Base-by-base conservation (phyloP, 345 rosid species). In the Moricandia arvensis region DNA sequence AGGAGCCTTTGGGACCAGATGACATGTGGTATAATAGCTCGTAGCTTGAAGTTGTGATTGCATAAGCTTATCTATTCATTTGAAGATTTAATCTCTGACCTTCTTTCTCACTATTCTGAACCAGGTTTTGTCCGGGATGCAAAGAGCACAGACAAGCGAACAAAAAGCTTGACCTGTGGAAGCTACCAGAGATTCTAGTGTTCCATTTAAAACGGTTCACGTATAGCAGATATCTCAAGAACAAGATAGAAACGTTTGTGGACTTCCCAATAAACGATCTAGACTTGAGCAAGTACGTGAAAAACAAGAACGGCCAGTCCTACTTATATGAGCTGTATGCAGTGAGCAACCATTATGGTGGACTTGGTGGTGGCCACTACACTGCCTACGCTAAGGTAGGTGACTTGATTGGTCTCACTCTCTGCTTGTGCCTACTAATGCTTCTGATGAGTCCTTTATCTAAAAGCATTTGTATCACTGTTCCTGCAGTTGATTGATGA, bases 361-460 rank as follows among this genome's bases (percentile, higher is more conserved):
- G 97, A 71, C 85, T 95, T 59, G 99, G 99, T 60, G 97, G 99
- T 15, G 99, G 99, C 66, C 99, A 92, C 75, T 92, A 95, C 78
- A 95, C 99, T 63, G 99, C 99, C 27, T 89, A 87, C 79, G 96
- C 97, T 2, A 95, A 95, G 97, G 99, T 92, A 80, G 64, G 78
- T 45, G 6, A 45, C 41, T 66, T 57, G 43, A 68, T 62, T 37
- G 12, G 12, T 57, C 26, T 29, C 34, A 5, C 47, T 27, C 17
- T 63, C 29, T 69, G n/a, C n/a, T n/a, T n/a, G n/a, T n/a, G n/a
- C n/a, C n/a, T n/a, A n/a, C n/a, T n/a, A n/a, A n/a, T n/a, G n/a
- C n/a, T n/a, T n/a, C n/a, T n/a, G n/a, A n/a, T n/a, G n/a, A n/a
- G n/a, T n/a, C n/a, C n/a, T n/a, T n/a, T n/a, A n/a, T n/a, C n/a